Conservation (phyloP, 495 filamentous ascomycete genomes). For the Penicillium malachiteum region DNA sequence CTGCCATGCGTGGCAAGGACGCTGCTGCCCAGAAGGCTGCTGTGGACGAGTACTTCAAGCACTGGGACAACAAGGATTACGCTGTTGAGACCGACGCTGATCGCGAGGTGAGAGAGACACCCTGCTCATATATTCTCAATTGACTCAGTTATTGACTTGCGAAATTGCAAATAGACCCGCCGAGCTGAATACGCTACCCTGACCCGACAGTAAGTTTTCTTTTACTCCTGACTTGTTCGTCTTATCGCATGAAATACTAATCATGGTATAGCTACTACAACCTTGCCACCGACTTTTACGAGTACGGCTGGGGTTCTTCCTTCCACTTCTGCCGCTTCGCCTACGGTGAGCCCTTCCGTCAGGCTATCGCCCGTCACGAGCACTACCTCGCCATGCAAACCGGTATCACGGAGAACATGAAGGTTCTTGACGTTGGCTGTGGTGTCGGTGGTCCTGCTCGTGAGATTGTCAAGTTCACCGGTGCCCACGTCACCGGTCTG, state of each 20-base stretch:
- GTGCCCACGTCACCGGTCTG: slow-evolving; percentile 82
- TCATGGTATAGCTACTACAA: slow-evolving; percentile 79
- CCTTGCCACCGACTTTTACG: slow-evolving; percentile 94
- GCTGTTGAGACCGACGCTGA: slow-evolving; percentile 76
- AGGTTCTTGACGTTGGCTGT: slow-evolving; percentile 94
- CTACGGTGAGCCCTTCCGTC: slow-evolving; percentile 80
- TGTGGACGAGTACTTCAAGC: slow-evolving; percentile 98
- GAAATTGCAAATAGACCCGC: slow-evolving; percentile 57
- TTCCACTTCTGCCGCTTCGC: slow-evolving; percentile 99
- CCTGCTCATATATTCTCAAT: neutral
- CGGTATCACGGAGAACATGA: slow-evolving; percentile 81
- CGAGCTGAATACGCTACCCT: slow-evolving; percentile 90
- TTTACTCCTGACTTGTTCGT: neutral
- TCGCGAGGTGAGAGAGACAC: slow-evolving; percentile 59
- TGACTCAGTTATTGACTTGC: neutral
- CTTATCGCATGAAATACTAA: slow-evolving; percentile 13
- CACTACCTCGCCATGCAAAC: slow-evolving; percentile 95
- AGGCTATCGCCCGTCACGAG: slow-evolving; percentile 95
- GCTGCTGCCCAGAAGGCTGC: slow-evolving; percentile 79
- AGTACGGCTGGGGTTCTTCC: slow-evolving; percentile 91
- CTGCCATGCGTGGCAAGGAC: slow-evolving; percentile 85
- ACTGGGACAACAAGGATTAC: slow-evolving; percentile 91
- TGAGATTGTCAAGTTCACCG: slow-evolving; percentile 95
- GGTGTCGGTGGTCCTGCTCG: slow-evolving; percentile 97
- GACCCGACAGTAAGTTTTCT: slow-evolving; percentile 77